Percentiles rank a stretch among this genome's conserved stretches.
These are phyloP conservation scores for Hirsutella minnesotensis DNA, from an alignment of 2,329 filamentous ascomycete genomes.

Conservation along the genomic window DNA sequence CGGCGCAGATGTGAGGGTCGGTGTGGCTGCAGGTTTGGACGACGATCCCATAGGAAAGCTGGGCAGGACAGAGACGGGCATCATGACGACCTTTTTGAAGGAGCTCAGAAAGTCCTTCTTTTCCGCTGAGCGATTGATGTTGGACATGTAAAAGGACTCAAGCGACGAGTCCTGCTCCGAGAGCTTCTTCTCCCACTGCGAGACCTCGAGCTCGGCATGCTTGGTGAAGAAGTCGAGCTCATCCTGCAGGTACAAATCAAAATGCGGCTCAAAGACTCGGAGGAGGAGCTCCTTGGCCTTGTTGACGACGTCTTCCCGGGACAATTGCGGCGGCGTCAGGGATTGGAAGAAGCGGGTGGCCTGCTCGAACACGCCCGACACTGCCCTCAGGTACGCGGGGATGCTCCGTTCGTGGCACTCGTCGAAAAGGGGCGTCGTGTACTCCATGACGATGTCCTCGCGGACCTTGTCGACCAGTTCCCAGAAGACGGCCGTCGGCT, in stretches of 20 bases:
- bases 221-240: conserved; percentile 78
- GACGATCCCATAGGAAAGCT: conserved; percentile 49
- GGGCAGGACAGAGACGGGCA: conserved; percentile 85
- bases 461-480: conserved; percentile 71
- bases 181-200: conserved; percentile 81
- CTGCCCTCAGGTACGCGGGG: conserved; percentile 69
- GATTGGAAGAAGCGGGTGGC: conserved; percentile 65
- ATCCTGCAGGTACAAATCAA: conserved; percentile 88
- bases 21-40: conserved; percentile 17
- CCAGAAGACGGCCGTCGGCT: conserved; percentile 58
- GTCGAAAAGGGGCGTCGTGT: conserved; percentile 74
- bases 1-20: conserved; percentile 28
- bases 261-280: conserved; percentile 75
- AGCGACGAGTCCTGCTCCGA: conserved; percentile 81
- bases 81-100: conserved; percentile 98
- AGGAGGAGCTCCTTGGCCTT: conserved; percentile 57
- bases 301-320: conserved; percentile 46
- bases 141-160: conserved; percentile 93
- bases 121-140: conserved; percentile 84
- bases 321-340: conserved; percentile 54
- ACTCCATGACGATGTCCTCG: conserved; percentile 77
- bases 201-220: conserved; percentile 65
- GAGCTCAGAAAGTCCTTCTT: conserved; percentile 94
- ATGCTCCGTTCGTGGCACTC: conserved; percentile 69
- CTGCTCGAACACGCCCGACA: conserved; percentile 83